Conservation (phyloP, 129 eudicot species). For the Artemisia argyi region DNA sequence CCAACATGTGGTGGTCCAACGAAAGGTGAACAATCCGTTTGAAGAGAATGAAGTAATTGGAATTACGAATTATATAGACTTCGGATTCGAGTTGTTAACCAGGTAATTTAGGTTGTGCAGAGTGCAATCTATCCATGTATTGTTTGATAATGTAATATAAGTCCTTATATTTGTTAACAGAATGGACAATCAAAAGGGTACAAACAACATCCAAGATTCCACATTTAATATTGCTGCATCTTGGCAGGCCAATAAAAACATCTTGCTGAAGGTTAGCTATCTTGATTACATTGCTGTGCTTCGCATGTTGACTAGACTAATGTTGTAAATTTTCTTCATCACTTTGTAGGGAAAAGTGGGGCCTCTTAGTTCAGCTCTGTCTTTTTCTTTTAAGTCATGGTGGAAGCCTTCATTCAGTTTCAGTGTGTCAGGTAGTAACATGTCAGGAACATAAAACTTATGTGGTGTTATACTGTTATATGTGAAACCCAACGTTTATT, state of each 20-base stretch:
- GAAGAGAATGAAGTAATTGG: constrained; percentile 82
- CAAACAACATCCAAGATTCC: constrained; percentile 63
- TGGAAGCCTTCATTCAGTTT: constrained; percentile 96
- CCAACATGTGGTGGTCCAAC: constrained; percentile 94
- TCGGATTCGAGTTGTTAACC: constrained; percentile 84
- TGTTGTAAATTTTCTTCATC: neutral
- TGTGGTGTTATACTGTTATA: neutral
- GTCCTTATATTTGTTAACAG: constrained; percentile 33
- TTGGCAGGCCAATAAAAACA: constrained; percentile 96
- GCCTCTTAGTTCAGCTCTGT: constrained; percentile 76
- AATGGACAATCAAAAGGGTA: constrained; percentile 50
- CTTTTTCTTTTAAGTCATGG: constrained; percentile 94
- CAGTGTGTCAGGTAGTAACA: constrained; percentile 63
- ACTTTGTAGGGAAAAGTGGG: constrained; percentile 77
- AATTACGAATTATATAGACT: constrained; percentile 86
- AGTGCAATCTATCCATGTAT: neutral
- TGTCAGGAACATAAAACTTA: constrained; percentile 5
- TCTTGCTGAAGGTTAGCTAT: constrained; percentile 68
- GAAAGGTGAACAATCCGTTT: constrained; percentile 86
- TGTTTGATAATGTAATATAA: constrained; percentile 17
- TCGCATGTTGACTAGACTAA: neutral
- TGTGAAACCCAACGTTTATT: neutral
- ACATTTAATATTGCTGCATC: constrained; percentile 94
- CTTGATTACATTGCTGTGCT: constrained; percentile 7
- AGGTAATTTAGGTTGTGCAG: constrained; percentile 43